Conservation (phyloP, 768 basidiomycete genomes). For the Leccinum rimulosum region DNA sequence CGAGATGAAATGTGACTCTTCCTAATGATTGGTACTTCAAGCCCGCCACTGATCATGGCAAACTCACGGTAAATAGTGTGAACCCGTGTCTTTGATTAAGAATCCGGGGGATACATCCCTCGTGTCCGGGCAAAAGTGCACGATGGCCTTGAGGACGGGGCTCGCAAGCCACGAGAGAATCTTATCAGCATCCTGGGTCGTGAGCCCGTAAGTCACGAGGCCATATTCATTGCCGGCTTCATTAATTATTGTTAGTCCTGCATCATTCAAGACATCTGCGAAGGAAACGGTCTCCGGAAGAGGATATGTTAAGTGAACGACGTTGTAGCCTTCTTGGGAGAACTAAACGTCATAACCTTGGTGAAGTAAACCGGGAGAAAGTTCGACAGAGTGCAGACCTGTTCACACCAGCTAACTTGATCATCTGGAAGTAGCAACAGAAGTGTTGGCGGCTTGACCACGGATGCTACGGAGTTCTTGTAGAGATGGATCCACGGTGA, state of each 20-base stretch:
- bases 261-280: constrained; percentile 16
- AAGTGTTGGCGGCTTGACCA: constrained; percentile 30
- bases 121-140: constrained; percentile 36
- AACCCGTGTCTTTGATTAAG: constrained; percentile 23
- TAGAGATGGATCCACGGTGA: constrained; percentile 16
- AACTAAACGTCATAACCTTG: constrained; percentile 20
- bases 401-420: constrained; percentile 37
- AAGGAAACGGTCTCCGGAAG: constrained; percentile 13
- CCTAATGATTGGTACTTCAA: neutral
- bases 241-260: constrained; percentile 11
- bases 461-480: constrained; percentile 31
- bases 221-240: constrained; percentile 22
- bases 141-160: constrained; percentile 25
- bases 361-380: neutral
- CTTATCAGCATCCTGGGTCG: constrained; percentile 21
- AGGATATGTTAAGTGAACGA: constrained; percentile 32
- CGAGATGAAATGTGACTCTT: constrained; percentile 37
- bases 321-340: constrained; percentile 40
- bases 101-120: constrained; percentile 26
- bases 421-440: constrained; percentile 30
- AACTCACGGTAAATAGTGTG: constrained; percentile 29
- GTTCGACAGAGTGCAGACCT: constrained; percentile 21
- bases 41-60: neutral
- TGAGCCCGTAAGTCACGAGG: constrained; percentile 32
- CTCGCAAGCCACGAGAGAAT: constrained; percentile 8